Conservation (phyloP, 805 yeast genomes). For the Candida boidinii region DNA sequence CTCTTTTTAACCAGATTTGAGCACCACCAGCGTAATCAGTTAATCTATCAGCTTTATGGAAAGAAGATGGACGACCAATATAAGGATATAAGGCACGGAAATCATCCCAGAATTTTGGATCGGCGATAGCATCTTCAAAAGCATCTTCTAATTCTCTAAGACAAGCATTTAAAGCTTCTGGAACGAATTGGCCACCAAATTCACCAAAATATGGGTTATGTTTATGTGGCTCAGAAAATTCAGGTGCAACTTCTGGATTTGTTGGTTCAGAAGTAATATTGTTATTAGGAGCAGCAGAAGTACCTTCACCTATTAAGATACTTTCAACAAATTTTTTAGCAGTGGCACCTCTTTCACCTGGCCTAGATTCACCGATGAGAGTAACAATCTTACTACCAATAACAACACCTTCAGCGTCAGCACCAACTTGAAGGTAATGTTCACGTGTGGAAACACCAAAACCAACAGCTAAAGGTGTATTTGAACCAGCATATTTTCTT, state of each 20-base stretch:
- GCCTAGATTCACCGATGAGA: slow-evolving; percentile 53
- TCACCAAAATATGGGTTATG: slow-evolving; percentile 81
- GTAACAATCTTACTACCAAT: slow-evolving; percentile 84
- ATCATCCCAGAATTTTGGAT: slow-evolving; percentile 90
- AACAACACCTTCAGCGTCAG: slow-evolving; percentile 88
- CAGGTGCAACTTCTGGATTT: slow-evolving; percentile 12
- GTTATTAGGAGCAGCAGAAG: slow-evolving; percentile 16
- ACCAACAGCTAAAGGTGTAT: slow-evolving; percentile 87
- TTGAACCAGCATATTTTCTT: slow-evolving; percentile 60
- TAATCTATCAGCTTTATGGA: slow-evolving; percentile 86
- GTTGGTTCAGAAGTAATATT: too few species aligned
- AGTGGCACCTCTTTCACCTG: slow-evolving; percentile 50
- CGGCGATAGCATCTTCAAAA: slow-evolving; percentile 82
- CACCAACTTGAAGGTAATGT: slow-evolving; percentile 74
- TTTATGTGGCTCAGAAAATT: slow-evolving; percentile 52
- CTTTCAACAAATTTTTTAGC: slow-evolving; percentile 62
- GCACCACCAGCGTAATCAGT: slow-evolving; percentile 91
- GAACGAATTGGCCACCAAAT: slow-evolving; percentile 98
- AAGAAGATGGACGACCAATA: slow-evolving; percentile 93
- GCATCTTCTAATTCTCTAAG: slow-evolving; percentile 81
- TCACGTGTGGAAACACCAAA: slow-evolving; percentile 95
- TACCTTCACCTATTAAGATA: slow-evolving; percentile 54
- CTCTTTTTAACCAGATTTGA: slow-evolving; percentile 95
- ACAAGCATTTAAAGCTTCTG: slow-evolving; percentile 91
- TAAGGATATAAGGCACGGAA: slow-evolving; percentile 76